These are phyloP conservation scores for Aspergillus luchuensis DNA, from an alignment of 2,329 filamentous ascomycete species.

Conservation along the genomic window DNA sequence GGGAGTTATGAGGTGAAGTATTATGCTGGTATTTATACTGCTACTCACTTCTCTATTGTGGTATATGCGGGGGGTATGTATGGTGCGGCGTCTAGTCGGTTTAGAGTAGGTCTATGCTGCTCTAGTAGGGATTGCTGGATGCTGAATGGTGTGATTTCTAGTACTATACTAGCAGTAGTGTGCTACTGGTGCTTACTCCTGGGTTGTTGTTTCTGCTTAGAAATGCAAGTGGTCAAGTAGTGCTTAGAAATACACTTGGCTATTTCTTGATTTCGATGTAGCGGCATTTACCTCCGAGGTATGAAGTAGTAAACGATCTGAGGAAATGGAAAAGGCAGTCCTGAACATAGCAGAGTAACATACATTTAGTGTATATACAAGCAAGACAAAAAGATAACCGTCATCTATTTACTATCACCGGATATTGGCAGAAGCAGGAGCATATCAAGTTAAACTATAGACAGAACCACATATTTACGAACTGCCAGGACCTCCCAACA, in stretches of 20 bases:
- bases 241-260: too few species aligned
- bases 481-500: constrained; percentile 83
- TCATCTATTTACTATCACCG: constrained; percentile 18
- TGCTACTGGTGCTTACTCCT: background rate
- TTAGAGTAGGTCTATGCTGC: background rate
- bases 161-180: background rate
- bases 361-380: too few species aligned
- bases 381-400: background rate
- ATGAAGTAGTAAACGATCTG: too few species aligned
- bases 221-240: constrained; percentile 2
- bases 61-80: too few species aligned
- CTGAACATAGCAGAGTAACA: too few species aligned
- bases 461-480: constrained; percentile 32
- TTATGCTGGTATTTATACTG: too few species aligned
- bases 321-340: too few species aligned
- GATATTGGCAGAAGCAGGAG: constrained; percentile 11
- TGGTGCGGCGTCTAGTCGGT: too few species aligned
- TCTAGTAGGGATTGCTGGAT: background rate
- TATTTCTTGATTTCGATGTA: too few species aligned
- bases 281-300: too few species aligned
- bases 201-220: background rate
- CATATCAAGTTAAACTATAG: constrained; percentile 4
- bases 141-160: background rate
- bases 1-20: too few species aligned
- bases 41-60: too few species aligned